These are phyloP conservation scores for Orbilia blumenaviensis DNA, from an alignment of 2,329 filamentous ascomycete genomes.

Conservation along the genomic window DNA sequence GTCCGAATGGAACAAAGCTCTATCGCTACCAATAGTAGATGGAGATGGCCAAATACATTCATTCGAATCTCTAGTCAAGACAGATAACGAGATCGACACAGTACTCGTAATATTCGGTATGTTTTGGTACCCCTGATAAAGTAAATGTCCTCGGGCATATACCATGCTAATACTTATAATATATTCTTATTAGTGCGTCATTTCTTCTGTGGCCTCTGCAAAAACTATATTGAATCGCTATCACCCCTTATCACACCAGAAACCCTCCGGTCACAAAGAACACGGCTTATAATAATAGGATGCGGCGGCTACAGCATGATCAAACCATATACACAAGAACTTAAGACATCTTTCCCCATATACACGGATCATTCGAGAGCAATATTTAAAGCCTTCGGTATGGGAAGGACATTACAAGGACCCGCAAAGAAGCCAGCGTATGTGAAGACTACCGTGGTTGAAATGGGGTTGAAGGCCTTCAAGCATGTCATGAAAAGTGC, in stretches of 20 bases:
- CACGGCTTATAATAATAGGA: slow-evolving; percentile 52
- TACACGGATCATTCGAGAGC: slow-evolving; percentile 42
- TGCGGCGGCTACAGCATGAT: slow-evolving; percentile 42
- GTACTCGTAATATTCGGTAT: slow-evolving; percentile 44
- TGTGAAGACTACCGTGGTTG: slow-evolving; percentile 38
- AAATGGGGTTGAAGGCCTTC: slow-evolving; percentile 50
- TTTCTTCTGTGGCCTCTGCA: slow-evolving; percentile 47
- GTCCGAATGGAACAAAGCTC: slow-evolving; percentile 34
- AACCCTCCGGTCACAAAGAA: slow-evolving; percentile 25
- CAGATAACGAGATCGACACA: slow-evolving; percentile 36
- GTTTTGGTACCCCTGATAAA: neutral
- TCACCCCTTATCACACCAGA: slow-evolving; percentile 46
- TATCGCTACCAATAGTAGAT: slow-evolving; percentile 34
- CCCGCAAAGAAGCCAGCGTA: slow-evolving; percentile 47
- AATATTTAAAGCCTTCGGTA: slow-evolving; percentile 44
- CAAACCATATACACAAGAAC: slow-evolving; percentile 30
- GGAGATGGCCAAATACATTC: slow-evolving; percentile 26
- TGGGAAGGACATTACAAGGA: slow-evolving; percentile 40
- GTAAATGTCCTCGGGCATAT: neutral
- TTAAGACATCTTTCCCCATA: slow-evolving; percentile 39
- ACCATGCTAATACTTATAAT: neutral
- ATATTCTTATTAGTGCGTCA: slow-evolving; percentile 20
- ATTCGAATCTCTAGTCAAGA: slow-evolving; percentile 36
- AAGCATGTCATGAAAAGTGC: slow-evolving; percentile 39
- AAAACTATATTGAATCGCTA: slow-evolving; percentile 50